phyloP scores from a whole-genome alignment of 371 early-diverging fungal species.

The Mucor piriformis region DNA sequence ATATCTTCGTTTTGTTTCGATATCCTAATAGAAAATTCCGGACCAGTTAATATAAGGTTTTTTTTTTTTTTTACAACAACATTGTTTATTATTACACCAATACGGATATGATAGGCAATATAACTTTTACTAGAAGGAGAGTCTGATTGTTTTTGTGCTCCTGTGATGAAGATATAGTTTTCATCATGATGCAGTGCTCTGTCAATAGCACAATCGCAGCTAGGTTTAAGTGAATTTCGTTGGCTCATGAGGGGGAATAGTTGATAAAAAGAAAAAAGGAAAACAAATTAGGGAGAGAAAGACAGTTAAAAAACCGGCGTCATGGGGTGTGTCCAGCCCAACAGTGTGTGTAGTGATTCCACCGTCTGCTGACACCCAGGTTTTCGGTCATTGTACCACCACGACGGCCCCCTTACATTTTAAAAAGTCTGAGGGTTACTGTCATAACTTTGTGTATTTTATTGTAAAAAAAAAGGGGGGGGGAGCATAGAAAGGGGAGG shows the following conservation, averaged over 20 bases:
- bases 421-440: too few relatives aligned
- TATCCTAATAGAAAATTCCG: neutral
- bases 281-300: neutral
- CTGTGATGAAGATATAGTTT: constrained; percentile 40
- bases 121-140: constrained; percentile 42
- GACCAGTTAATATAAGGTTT: too few relatives aligned
- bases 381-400: too few relatives aligned
- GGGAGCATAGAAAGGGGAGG: neutral
- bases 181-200: constrained; percentile 34
- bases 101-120: constrained; percentile 60
- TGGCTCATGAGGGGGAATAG: constrained; percentile 12
- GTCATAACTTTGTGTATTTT: too few relatives aligned
- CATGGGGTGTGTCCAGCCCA: too few relatives aligned
- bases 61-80: too few relatives aligned
- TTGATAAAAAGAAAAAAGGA: neutral
- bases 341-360: too few relatives aligned
- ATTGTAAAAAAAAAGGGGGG: neutral
- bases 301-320: neutral
- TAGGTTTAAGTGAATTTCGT: constrained; percentile 22
- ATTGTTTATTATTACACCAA: constrained; percentile 43
- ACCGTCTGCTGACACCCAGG: too few relatives aligned
- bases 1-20: constrained; percentile 53
- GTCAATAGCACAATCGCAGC: constrained; percentile 39
- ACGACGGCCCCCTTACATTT: too few relatives aligned
- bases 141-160: constrained; percentile 49